Base-by-base conservation (phyloP, 225 moss, liverwort and hornwort genomes). In the Sphagnum contortum region DNA sequence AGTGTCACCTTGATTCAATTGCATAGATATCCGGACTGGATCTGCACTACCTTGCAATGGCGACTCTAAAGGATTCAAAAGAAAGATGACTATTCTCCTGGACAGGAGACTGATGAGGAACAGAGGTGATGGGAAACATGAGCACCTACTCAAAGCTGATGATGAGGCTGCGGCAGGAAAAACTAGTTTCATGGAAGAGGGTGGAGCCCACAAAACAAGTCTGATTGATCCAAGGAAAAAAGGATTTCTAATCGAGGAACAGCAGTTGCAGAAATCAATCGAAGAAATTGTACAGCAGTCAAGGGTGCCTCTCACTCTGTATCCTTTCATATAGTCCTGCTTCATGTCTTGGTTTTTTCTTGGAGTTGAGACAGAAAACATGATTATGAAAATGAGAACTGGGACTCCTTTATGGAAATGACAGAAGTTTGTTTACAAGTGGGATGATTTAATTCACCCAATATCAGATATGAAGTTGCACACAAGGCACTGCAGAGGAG, bases 391-490 rank as follows among this genome's bases (percentile, higher is more conserved):
- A 29, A 29, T 29, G 29, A 29, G 29, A 29, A 29, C 29, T 29
- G 29, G 29, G 29, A 29, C 29, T 29, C 29, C 29, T 29, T 29
- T 29, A 29, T 29, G 29, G 29, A 29, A 29, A 29, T 29, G 29
- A 29, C 29, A 29, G 29, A 29, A 29, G 29, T 29, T 29, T 29
- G 29, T 47, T 61, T 9, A 62, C 5, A 45, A 8, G 4, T 8
- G 44, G 46, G 7, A 9, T 11, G 3, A 61, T 50, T 4, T 12
- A 2, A 68, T 2, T 49, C 4, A 10, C 12, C 9, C 10, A 13
- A 12, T 56, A 51, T 7, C 71, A 94, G 94, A 81, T 89, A 88
- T 65, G 94, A 95, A 86, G 80, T 89, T 60, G 76, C 87, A 55
- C 80, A 86, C 46, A 65, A 77, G 64, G 87, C 78, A 12, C 75